Evolutionary conservation across 768 basidiomycete genomes (phyloP), one percentile per base, ranked within the genome.

Genomic region (Trametopsis cervina): DNA sequence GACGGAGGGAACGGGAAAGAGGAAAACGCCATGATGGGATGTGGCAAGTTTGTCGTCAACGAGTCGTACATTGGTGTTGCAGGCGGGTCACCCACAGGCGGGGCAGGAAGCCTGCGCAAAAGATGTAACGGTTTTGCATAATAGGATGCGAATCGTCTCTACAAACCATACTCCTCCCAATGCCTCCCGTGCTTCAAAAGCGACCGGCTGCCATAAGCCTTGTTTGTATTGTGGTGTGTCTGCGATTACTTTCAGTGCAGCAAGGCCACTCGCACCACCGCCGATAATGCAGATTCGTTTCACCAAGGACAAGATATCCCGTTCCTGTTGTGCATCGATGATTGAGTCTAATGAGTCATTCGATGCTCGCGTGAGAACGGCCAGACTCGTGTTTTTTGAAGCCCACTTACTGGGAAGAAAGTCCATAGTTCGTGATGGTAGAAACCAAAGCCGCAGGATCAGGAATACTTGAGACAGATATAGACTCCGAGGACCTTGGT

Each of bases 21-120:
- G 1, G 73, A 67, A 55, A 71, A 90, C 2, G 76, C 75, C 89
- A 92, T 91, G 42, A 82, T 50, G 1, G 83, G 83, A 54, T 90
- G 85, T 0, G 89, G 85, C 4, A 92, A 60, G 56, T 91, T 91
- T 1, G 89, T 83, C n/a, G 83, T 84, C 11, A 92, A 68, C 0
- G 83, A 83, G 57, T 90, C 83, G 57, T 92, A 92, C 7, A 89
- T 58, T 1, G 89, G 79, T 1, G 85, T 83, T 25, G 74, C 57
- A 1, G 85, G 85, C 5, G 77, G 77, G 26, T 77, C 63, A 17
- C 66, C 69, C 10, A 63, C 61, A 3, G 76, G 72, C 27, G 71
- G 65, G 5, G 78, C 75, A 17, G 85, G 80, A 20, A 77, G 60
- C 85, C 83, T 71, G 37, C 10, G 15, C 15, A 12, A 15, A 12